These are phyloP conservation scores for Kwoniella shivajii DNA, from an alignment of 1,284 basidiomycete species.

Conservation along the genomic window DNA sequence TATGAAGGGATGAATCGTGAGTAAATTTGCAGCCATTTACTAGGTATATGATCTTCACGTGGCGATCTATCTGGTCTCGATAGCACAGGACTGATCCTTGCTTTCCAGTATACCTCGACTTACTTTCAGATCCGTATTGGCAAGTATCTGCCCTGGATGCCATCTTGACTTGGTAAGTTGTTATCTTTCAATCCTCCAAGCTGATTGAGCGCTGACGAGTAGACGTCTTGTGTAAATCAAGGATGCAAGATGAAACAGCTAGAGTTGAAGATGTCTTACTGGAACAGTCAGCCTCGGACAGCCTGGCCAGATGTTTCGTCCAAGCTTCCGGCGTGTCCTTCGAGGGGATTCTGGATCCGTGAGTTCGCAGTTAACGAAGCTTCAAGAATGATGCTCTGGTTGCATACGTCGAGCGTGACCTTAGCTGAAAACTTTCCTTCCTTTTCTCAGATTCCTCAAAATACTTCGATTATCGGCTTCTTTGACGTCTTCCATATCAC, in stretches of 20 bases:
- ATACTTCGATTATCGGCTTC: slow-evolving; percentile 77
- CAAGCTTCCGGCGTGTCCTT: slow-evolving; percentile 88
- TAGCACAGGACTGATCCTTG: no score
- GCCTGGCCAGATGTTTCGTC: slow-evolving; percentile 80
- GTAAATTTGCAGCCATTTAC: slow-evolving; percentile 13
- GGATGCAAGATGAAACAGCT: slow-evolving; percentile 92
- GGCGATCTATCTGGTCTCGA: no score
- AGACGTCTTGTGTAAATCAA: slow-evolving; percentile 37
- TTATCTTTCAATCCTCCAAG: not conserved
- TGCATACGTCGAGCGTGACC: not conserved
- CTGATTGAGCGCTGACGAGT: not conserved
- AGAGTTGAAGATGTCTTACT: slow-evolving; percentile 86
- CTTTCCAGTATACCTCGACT: slow-evolving; percentile 71
- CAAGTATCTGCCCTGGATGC: slow-evolving; percentile 91
- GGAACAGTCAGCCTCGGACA: slow-evolving; percentile 68
- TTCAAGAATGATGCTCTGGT: not conserved
- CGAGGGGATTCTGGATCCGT: slow-evolving; percentile 88
- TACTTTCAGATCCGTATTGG: slow-evolving; percentile 93
- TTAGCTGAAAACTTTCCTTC: not conserved
- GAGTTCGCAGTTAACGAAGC: slow-evolving; percentile 12
- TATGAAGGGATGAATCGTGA: slow-evolving; percentile 69
- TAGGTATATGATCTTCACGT: no score
- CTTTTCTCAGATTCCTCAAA: slow-evolving; percentile 65
- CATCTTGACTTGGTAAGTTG: slow-evolving; percentile 77
- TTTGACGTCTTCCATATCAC: slow-evolving; percentile 75